phyloP scores from a whole-genome alignment of 495 filamentous ascomycete species.

The Aspergillus egyptiacus region DNA sequence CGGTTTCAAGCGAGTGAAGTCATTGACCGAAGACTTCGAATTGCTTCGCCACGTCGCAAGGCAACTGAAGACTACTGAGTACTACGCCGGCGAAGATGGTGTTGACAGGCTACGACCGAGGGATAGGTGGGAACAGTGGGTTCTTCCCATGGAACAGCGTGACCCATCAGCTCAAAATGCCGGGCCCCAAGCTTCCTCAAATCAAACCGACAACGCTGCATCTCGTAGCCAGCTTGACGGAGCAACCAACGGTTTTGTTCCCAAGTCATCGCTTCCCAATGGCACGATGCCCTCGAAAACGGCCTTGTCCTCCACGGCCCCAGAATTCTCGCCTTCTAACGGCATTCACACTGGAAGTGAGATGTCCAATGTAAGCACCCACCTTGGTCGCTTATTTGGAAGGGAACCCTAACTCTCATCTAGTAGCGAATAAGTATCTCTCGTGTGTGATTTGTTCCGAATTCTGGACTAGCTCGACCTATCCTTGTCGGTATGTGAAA shows the following conservation, averaged over 20 bases:
- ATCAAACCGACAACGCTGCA: slow-evolving; percentile 24
- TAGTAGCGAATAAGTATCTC: background rate
- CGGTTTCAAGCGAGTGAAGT: slow-evolving; percentile 75
- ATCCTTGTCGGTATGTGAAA: background rate
- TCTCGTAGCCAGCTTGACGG: slow-evolving; percentile 25
- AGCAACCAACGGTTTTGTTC: slow-evolving; percentile 30
- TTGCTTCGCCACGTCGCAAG: slow-evolving; percentile 68
- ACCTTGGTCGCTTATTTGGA: slow-evolving; percentile 49
- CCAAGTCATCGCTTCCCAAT: slow-evolving; percentile 25
- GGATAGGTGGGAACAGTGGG: slow-evolving; percentile 76
- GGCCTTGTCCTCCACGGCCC: slow-evolving; percentile 65
- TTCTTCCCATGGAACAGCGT: slow-evolving; percentile 57
- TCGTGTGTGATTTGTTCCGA: slow-evolving; percentile 2
- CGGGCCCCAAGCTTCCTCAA: slow-evolving; percentile 36
- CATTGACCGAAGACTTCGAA: slow-evolving; percentile 65
- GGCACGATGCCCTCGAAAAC: slow-evolving; percentile 43
- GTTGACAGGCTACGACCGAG: slow-evolving; percentile 71
- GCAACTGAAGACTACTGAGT: slow-evolving; percentile 63
- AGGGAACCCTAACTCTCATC: slow-evolving; percentile 16
- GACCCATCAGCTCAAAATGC: slow-evolving; percentile 56
- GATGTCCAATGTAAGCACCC: slow-evolving; percentile 38
- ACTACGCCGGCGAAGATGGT: slow-evolving; percentile 62
- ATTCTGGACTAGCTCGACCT: slow-evolving; percentile 5
- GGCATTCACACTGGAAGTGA: slow-evolving; percentile 30
- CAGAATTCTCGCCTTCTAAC: slow-evolving; percentile 64